phyloP scores from a whole-genome alignment of 1,139 yeast genomes.

The Oligophagozyma castellii region DNA sequence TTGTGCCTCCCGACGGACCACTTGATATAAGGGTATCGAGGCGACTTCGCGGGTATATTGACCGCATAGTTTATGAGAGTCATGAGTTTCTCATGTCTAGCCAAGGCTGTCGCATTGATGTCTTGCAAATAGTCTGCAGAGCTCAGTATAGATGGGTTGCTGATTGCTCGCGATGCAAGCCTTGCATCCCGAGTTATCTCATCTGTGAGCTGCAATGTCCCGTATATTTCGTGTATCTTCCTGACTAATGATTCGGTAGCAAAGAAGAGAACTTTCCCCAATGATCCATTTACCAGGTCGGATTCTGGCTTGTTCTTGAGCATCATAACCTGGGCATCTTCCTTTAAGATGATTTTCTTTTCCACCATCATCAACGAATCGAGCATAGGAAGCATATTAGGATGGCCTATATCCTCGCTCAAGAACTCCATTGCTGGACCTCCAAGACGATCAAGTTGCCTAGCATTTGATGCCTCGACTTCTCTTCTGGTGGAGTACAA shows the following conservation, averaged over 20 bases:
- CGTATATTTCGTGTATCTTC: slow-evolving; percentile 12
- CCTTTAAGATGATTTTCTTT: slow-evolving; percentile 46
- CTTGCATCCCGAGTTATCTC: slow-evolving; percentile 22
- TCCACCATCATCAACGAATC: slow-evolving; percentile 57
- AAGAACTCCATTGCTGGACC: slow-evolving; percentile 29
- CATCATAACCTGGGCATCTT: slow-evolving; percentile 92
- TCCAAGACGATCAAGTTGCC: slow-evolving; percentile 35
- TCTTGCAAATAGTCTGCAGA: slow-evolving; percentile 16
- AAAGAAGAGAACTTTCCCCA: slow-evolving; percentile 53
- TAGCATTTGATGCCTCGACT: slow-evolving; percentile 54
- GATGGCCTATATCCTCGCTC: slow-evolving; percentile 35
- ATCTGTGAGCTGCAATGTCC: slow-evolving; percentile 7
- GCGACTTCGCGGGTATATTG: slow-evolving; percentile 16
- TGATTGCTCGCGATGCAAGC: slow-evolving; percentile 24
- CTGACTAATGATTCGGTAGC: slow-evolving; percentile 17
- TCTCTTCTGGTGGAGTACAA: slow-evolving; percentile 62
- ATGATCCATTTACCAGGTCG: slow-evolving; percentile 71
- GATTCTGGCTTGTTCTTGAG: slow-evolving; percentile 76
- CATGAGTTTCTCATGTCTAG: slow-evolving; percentile 18
- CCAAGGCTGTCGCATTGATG: slow-evolving; percentile 11
- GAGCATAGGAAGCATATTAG: slow-evolving; percentile 25
- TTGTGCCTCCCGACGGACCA: slow-evolving; percentile 28
- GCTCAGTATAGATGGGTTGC: slow-evolving; percentile 10
- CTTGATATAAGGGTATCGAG: slow-evolving; percentile 39
- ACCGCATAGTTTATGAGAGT: slow-evolving; percentile 27